Evolutionary conservation across 495 filamentous ascomycete genomes (phyloP).

Genomic region (Aspergillus funiculosus): DNA sequence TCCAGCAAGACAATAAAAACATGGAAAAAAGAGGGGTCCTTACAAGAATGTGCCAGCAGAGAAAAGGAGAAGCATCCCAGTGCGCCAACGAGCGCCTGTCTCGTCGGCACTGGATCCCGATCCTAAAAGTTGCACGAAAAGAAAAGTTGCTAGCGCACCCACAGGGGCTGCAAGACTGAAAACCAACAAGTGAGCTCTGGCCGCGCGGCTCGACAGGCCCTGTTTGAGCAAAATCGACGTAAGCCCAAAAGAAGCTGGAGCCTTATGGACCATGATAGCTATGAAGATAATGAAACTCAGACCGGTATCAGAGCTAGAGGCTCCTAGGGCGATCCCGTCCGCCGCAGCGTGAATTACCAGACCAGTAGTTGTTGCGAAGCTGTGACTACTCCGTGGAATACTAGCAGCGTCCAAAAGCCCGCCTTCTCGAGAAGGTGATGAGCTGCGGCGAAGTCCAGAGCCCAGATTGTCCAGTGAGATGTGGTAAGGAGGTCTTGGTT

Average conservation of each 20-base stretch:
- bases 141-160: slow-evolving; percentile 78
- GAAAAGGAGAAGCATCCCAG: slow-evolving; percentile 85
- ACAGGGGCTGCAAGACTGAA: slow-evolving; percentile 89
- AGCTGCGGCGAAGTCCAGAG: slow-evolving; percentile 47
- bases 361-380: slow-evolving; percentile 75
- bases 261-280: slow-evolving; percentile 96
- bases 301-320: slow-evolving; percentile 67
- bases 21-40: slow-evolving; percentile 29
- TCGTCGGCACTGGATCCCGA: slow-evolving; percentile 37
- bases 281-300: slow-evolving; percentile 87
- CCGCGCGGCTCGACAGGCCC: slow-evolving; percentile 76
- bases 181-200: slow-evolving; percentile 76
- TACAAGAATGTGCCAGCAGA: slow-evolving; percentile 94
- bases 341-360: slow-evolving; percentile 94
- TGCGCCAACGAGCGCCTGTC: slow-evolving; percentile 69
- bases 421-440: slow-evolving; percentile 42
- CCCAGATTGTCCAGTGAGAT: slow-evolving; percentile 78
- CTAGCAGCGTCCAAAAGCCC: slow-evolving; percentile 33
- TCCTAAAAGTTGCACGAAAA: slow-evolving; percentile 67
- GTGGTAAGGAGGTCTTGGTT: slow-evolving; percentile 53
- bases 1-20: not conserved
- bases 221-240: slow-evolving; percentile 85
- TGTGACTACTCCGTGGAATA: slow-evolving; percentile 32
- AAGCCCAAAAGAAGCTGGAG: slow-evolving; percentile 90
- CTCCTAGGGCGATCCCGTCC: slow-evolving; percentile 94